Base-by-base conservation (phyloP, 2,329 filamentous ascomycete species). In the Neodidymelliopsis sp. region DNA sequence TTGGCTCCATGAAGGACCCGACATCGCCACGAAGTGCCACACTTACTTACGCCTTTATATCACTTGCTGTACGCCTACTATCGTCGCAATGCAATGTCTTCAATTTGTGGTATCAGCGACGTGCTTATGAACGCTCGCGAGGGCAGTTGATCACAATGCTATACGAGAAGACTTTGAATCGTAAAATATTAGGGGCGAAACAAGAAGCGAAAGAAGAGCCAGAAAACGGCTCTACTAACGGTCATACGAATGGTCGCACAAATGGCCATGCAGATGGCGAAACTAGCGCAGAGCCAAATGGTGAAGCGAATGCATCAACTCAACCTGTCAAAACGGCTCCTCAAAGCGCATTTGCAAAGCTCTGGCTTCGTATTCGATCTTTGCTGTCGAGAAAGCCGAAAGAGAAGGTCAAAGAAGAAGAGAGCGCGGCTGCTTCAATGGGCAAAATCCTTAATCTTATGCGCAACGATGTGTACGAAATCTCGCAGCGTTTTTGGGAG, bases 361-460 rank as follows among this genome's bases (percentile, higher is more conserved):
- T 64, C 7, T 50, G 39, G 8, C 30, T 27, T 10, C 47, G 44
- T 3, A 9, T 67, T 8, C 50, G 49, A 20, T 53, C 57, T 2
- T 12, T 56, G 0, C 59, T 70, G 18, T 54, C 40, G 6, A 64
- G 56, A 28, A 65, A 58, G 16, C 8, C 33, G 8, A 56, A 70
- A 18, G 66, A 71, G 19, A 27, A 56, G 56, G 47, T 67, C 47
- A 38, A 66, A 54, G 24, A 63, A 9, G 80, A 81, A 46, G 75
- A 54, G 9, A 79, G 80, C 46, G 76, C 82, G 45, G 83, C 88
- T 2, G 90, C 91, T 0, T 91, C 89, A 0, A 93, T 92, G 74
- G 91, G 91, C 6, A 96, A 96, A 66, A 94, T 96, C 40, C 81
- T 96, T 53, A 96, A 96, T 62, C 74, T 96, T 2, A 89, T 96